Evolutionary conservation across 2,329 filamentous ascomycete genomes (phyloP).

Genomic region (Neurospora crassa): DNA sequence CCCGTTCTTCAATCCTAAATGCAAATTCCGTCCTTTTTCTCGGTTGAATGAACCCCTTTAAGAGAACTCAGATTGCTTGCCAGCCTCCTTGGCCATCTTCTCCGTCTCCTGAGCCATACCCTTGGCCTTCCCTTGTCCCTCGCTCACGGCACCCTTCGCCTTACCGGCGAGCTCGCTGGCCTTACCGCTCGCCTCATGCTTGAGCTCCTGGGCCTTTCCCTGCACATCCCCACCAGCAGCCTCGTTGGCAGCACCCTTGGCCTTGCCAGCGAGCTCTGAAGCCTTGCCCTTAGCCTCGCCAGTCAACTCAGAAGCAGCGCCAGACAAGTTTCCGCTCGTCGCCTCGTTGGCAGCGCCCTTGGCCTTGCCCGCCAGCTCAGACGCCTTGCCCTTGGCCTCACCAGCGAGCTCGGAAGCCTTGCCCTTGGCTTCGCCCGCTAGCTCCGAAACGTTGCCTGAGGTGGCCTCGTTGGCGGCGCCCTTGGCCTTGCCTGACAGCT

Average conservation of each 20-base stretch:
- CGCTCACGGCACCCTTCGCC: slow-evolving; percentile 13
- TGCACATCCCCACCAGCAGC: background rate
- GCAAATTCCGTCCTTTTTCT: background rate
- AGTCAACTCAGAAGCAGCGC: slow-evolving; percentile 29
- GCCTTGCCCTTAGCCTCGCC: slow-evolving; percentile 29
- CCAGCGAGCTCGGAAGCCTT: slow-evolving; percentile 26
- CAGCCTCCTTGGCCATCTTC: slow-evolving; percentile 28
- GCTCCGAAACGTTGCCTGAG: slow-evolving; percentile 26
- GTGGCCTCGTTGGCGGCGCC: slow-evolving; percentile 28
- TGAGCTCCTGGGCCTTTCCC: slow-evolving; percentile 2
- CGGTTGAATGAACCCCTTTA: background rate
- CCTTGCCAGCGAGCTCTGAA: slow-evolving; percentile 9
- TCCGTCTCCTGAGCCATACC: slow-evolving; percentile 31
- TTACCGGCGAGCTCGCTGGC: background rate
- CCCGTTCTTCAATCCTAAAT: background rate
- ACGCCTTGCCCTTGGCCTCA: slow-evolving; percentile 24
- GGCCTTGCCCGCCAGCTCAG: slow-evolving; percentile 30
- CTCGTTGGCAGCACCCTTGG: slow-evolving; percentile 7
- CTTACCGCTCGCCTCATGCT: background rate
- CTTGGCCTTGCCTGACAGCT: slow-evolving; percentile 38
- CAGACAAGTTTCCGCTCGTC: slow-evolving; percentile 26
- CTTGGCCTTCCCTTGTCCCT: slow-evolving; percentile 31
- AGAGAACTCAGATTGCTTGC: background rate
- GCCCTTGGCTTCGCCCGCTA: slow-evolving; percentile 24
- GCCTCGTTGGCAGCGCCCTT: slow-evolving; percentile 34